Evolutionary conservation across 1,284 basidiomycete genomes (phyloP).

Genomic region (Malassezia cuniculi): DNA sequence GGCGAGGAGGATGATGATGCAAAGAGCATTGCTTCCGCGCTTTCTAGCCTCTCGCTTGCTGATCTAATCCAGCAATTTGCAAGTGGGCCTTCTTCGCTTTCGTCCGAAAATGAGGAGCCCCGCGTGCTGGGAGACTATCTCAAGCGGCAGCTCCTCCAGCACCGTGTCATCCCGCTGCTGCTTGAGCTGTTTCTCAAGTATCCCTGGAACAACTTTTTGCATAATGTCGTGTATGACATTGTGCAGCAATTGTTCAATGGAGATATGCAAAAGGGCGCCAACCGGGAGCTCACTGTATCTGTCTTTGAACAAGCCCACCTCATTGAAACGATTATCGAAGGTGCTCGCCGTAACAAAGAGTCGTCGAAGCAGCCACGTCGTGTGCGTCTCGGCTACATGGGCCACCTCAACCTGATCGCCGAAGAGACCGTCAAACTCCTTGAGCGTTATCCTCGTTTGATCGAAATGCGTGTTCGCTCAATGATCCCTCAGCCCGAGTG

Average conservation of each 20-base stretch:
- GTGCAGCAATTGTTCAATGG: conserved; percentile 91
- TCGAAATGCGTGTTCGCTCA: conserved; percentile 17
- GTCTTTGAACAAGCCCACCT: conserved; percentile 37
- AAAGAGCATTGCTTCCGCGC: conserved; percentile 24
- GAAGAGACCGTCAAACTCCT: conserved; percentile 75
- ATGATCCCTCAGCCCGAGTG: conserved; percentile 34
- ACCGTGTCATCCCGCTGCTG: conserved; percentile 34
- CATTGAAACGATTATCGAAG: conserved; percentile 34
- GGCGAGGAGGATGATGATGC: conserved; percentile 17
- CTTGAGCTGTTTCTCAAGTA: conserved; percentile 70
- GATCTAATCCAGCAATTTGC: conserved; percentile 26
- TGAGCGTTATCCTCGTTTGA: conserved; percentile 59
- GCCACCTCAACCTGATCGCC: conserved; percentile 82
- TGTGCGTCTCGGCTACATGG: conserved; percentile 68
- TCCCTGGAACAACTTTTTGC: conserved; percentile 95
- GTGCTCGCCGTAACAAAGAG: conserved; percentile 30
- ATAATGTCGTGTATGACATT: conserved; percentile 91
- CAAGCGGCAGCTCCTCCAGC: conserved; percentile 38
- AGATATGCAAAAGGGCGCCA: conserved; percentile 50
- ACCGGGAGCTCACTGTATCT: conserved; percentile 33
- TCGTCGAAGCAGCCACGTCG: conserved; percentile 27
- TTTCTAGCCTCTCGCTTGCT: conserved; percentile 34
- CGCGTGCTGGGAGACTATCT: conserved; percentile 34
- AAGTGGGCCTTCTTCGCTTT: conserved; percentile 17
- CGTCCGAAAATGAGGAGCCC: conserved; percentile 4